Evolutionary conservation across 768 basidiomycete species (phyloP).

Genomic region (Suillus clintonianus): DNA sequence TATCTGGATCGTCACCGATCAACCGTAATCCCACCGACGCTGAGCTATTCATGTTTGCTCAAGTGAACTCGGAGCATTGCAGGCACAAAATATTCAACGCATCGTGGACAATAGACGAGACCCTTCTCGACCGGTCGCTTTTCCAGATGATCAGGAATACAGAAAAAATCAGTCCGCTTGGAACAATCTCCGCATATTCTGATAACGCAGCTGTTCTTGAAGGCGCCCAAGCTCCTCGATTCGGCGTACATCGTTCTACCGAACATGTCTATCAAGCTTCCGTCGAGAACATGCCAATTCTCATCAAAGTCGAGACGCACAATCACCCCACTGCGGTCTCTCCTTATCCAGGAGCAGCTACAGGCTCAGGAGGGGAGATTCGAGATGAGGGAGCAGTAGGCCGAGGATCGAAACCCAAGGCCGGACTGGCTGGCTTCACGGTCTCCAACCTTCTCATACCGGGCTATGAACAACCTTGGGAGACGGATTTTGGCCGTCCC

Average conservation of each 20-base stretch:
- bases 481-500: slow-evolving; percentile 89
- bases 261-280: slow-evolving; percentile 54
- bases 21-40: slow-evolving; percentile 92
- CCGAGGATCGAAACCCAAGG: slow-evolving; percentile 93
- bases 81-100: slow-evolving; percentile 99
- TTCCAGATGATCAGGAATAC: slow-evolving; percentile 99
- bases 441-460: slow-evolving; percentile 94
- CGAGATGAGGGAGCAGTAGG: slow-evolving; percentile 97
- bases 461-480: slow-evolving; percentile 92
- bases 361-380: slow-evolving; percentile 98
- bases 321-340: slow-evolving; percentile 99
- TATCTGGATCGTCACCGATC: slow-evolving; percentile 66
- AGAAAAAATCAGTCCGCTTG: slow-evolving; percentile 68
- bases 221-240: slow-evolving; percentile 69
- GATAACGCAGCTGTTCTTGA: slow-evolving; percentile 96
- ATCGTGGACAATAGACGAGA: slow-evolving; percentile 86
- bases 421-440: slow-evolving; percentile 90
- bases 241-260: slow-evolving; percentile 50
- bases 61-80: slow-evolving; percentile 99
- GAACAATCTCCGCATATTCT: slow-evolving; percentile 95
- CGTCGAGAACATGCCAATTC: slow-evolving; percentile 78
- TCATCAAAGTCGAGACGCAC: slow-evolving; percentile 98
- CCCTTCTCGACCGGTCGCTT: slow-evolving; percentile 65
- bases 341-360: slow-evolving; percentile 97
- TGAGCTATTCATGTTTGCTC: slow-evolving; percentile 99